Evolutionary conservation across 2,329 filamentous ascomycete genomes (phyloP).

Genomic region (Penicillium sp.): DNA sequence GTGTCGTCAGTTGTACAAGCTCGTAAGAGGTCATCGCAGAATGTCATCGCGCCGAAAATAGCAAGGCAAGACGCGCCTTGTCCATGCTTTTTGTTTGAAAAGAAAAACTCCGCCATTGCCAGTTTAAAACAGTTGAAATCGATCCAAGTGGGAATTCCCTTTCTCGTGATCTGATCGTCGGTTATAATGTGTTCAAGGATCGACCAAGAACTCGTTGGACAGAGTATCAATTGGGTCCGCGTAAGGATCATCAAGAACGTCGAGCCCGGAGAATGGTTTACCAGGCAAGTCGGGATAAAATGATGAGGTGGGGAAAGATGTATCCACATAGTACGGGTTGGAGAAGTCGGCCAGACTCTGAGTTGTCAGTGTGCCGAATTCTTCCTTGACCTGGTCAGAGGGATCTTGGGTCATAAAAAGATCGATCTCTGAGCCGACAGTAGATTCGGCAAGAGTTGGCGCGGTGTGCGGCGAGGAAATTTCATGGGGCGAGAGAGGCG

Average conservation of each 20-base stretch:
- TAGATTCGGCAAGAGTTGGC: slow-evolving; percentile 40
- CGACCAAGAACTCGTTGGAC: slow-evolving; percentile 43
- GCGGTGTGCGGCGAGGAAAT: slow-evolving; percentile 44
- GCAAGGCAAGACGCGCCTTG: slow-evolving; percentile 16
- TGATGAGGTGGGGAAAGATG: slow-evolving; percentile 34
- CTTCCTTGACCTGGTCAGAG: slow-evolving; percentile 32
- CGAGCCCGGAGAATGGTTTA: slow-evolving; percentile 34
- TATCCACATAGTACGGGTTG: slow-evolving; percentile 23
- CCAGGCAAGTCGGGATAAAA: slow-evolving; percentile 39
- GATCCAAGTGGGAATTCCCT: background rate
- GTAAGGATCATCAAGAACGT: slow-evolving; percentile 38
- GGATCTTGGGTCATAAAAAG: slow-evolving; percentile 45
- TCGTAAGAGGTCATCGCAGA: slow-evolving; percentile 27
- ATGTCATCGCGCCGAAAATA: slow-evolving; percentile 19
- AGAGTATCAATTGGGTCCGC: slow-evolving; percentile 44
- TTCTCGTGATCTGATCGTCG: slow-evolving; percentile 1
- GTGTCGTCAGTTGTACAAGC: slow-evolving; percentile 29
- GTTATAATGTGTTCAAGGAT: slow-evolving; percentile 23
- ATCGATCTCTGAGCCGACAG: slow-evolving; percentile 43
- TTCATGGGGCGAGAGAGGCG: slow-evolving; percentile 34
- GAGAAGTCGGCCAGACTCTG: slow-evolving; percentile 38
- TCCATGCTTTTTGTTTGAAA: slow-evolving; percentile 14
- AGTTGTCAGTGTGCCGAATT: slow-evolving; percentile 35
- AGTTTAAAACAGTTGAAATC: background rate
- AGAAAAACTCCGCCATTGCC: slow-evolving; percentile 5